phyloP scores from a whole-genome alignment of 805 yeast genomes.

The Candida caryicola region DNA sequence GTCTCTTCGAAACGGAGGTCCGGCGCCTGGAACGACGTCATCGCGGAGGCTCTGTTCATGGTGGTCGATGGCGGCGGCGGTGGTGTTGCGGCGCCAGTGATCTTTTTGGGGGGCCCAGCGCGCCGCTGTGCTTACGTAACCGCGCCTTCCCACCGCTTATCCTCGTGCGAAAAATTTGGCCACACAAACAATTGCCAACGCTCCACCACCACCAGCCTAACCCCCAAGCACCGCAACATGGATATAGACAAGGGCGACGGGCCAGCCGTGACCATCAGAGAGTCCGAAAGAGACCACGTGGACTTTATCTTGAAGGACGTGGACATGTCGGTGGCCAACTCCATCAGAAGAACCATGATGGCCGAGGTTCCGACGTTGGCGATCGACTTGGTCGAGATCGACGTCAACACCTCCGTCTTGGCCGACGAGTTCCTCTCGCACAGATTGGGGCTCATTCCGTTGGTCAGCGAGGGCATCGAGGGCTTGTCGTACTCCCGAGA shows the following conservation, averaged over 20 bases:
- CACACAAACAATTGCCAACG: not conserved
- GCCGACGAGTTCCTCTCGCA: constrained; percentile 98
- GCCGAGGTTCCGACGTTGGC: constrained; percentile 98
- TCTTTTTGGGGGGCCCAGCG: no score
- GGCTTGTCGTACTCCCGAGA: constrained; percentile 85
- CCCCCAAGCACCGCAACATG: constrained; percentile 14
- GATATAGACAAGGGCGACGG: constrained; percentile 40
- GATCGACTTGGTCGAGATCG: constrained; percentile 92
- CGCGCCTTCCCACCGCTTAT: no score
- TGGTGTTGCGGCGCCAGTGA: no score
- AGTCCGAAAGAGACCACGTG: constrained; percentile 80
- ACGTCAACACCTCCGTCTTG: constrained; percentile 85
- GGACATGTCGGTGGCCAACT: constrained; percentile 88
- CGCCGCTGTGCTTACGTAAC: no score
- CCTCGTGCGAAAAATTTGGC: constrained; percentile 3
- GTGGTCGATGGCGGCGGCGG: no score
- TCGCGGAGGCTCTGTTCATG: no score
- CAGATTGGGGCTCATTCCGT: constrained; percentile 88
- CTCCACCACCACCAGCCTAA: not conserved
- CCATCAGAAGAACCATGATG: constrained; percentile 85
- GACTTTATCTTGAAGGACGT: constrained; percentile 86
- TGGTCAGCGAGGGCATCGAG: constrained; percentile 80
- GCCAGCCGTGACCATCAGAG: constrained; percentile 86
- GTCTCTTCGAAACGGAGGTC: constrained; percentile 68
- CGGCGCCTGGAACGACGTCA: constrained; percentile 35